Base-by-base conservation (phyloP, 2,329 filamentous ascomycete genomes). In the Alternaria longipes region DNA sequence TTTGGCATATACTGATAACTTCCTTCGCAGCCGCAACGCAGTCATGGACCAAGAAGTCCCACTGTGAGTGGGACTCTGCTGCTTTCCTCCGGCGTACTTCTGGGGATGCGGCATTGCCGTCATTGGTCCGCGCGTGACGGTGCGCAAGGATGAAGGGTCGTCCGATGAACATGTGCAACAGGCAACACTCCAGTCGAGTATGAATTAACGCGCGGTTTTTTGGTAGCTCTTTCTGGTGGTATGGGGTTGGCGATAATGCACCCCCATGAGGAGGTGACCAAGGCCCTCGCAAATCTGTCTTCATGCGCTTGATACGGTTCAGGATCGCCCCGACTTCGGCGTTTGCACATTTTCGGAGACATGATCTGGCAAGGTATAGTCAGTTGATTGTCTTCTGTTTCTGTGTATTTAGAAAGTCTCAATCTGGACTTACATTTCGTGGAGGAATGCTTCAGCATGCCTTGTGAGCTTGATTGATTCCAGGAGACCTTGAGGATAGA, bases 101-200 rank as follows among this genome's bases (percentile, higher is more conserved):
- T 20, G 52, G 18, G 32, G 22, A 24, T 24, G 34, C 11, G 32
- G 52, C 9, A 40, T 22, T 55, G 14, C 30, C n/a, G 22, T 58
- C 32, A 20, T 20, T 44, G n/a, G 32, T 28, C n/a, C 53, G 41
- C 30, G 52, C 55, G 28, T 60, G 62, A 42, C 53, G 62, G 46
- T 63, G 62, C 28, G 62, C 54, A 16, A 65, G 50, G 20, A 66
- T 60, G 38, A 66, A 65, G 9, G 62, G 59, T 45, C 64, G 47
- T 9, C 64, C 64, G 11, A 65, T 57, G 32, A 66, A 66, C 36
- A 66, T 66, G 41, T 64, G 59, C 24, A 65, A 36, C 2, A 65
- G 47, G 38, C 53, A 63, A 47, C 58, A 64, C 51, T 63, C 59
- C 12, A 66, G 44, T 8, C 56, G 58, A 11, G 53, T 51, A 18